Percentiles rank a stretch among this genome's conserved stretches.
Evolutionary conservation across 768 basidiomycete genomes (phyloP).

Genomic region (Suillus tomentosus): DNA sequence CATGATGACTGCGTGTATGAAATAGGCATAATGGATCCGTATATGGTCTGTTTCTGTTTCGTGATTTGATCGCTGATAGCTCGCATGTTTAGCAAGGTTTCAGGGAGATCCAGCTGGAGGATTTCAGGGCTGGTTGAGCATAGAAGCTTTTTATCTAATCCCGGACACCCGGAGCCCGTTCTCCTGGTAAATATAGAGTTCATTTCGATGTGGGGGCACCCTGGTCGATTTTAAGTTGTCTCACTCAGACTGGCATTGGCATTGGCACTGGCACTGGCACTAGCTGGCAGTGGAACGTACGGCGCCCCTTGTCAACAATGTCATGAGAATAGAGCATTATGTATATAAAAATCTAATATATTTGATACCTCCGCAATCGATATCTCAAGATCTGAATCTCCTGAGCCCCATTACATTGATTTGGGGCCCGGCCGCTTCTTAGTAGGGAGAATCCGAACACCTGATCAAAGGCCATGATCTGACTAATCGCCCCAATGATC

Average conservation of each 20-base stretch:
- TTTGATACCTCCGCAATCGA: background rate
- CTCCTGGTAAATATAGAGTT: slow-evolving; percentile 2
- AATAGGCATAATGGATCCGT: background rate
- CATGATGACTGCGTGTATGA: background rate
- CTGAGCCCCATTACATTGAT: background rate
- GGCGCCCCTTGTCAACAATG: background rate
- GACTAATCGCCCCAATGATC: slow-evolving; percentile 4
- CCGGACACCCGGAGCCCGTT: slow-evolving; percentile 3
- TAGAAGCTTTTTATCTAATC: slow-evolving; percentile 3
- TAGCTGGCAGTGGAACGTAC: slow-evolving; percentile 6
- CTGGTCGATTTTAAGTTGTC: background rate
- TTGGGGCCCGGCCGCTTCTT: too few species aligned
- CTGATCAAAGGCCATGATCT: background rate
- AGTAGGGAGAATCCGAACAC: too few species aligned
- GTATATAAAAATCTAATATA: background rate
- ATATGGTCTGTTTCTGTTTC: background rate
- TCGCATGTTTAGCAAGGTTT: slow-evolving; percentile 3
- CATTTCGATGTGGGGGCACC: slow-evolving; percentile 10
- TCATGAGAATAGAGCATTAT: slow-evolving; percentile 6
- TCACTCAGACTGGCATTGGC: too few species aligned
- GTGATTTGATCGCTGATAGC: slow-evolving; percentile 10
- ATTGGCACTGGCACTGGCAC: too few species aligned
- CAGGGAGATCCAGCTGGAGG: background rate
- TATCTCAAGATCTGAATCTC: slow-evolving; percentile 1
- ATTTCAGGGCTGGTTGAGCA: slow-evolving; percentile 3